phyloP scores from a whole-genome alignment of 2,329 filamentous ascomycete species.

The Colletotrichum agaves region DNA sequence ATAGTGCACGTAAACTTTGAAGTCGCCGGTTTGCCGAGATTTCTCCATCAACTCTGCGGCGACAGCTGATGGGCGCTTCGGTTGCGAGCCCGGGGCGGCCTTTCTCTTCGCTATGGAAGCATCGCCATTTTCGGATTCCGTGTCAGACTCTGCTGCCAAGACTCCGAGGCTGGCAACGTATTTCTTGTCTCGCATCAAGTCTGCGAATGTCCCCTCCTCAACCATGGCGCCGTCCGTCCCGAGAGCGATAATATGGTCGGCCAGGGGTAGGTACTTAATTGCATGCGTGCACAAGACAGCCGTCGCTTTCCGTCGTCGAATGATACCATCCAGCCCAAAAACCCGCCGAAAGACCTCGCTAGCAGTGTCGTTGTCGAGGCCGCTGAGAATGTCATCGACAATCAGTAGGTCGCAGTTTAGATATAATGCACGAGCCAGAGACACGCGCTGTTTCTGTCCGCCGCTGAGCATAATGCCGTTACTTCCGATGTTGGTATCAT shows the following conservation, averaged over 20 bases:
- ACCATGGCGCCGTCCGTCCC: slow-evolving; percentile 52
- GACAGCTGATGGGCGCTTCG: slow-evolving; percentile 15
- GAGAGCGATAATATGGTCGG: slow-evolving; percentile 60
- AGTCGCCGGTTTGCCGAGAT: slow-evolving; percentile 37
- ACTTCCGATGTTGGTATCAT: slow-evolving; percentile 46
- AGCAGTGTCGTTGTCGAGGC: slow-evolving; percentile 48
- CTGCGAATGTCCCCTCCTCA: slow-evolving; percentile 52
- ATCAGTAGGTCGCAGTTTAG: slow-evolving; percentile 41
- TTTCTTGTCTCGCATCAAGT: slow-evolving; percentile 45
- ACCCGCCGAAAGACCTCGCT: slow-evolving; percentile 49
- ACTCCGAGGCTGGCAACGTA: slow-evolving; percentile 47
- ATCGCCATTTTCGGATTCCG: slow-evolving; percentile 15
- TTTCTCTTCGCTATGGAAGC: not conserved
- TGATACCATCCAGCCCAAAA: slow-evolving; percentile 44
- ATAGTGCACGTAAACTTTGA: slow-evolving; percentile 42
- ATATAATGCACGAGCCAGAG: slow-evolving; percentile 43
- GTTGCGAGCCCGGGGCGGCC: not conserved
- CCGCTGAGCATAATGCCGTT: slow-evolving; percentile 49
- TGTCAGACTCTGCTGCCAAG: slow-evolving; percentile 35
- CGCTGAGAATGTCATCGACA: slow-evolving; percentile 48
- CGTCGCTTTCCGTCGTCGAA: slow-evolving; percentile 36
- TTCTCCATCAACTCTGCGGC: slow-evolving; percentile 24
- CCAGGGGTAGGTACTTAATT: slow-evolving; percentile 46
- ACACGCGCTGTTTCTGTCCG: slow-evolving; percentile 47
- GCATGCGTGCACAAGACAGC: slow-evolving; percentile 45